A percentile compares a stretch with the other conserved stretches of the same genome.
phyloP scores from a whole-genome alignment of 2,329 filamentous ascomycete species.

The Dothistroma pini region DNA sequence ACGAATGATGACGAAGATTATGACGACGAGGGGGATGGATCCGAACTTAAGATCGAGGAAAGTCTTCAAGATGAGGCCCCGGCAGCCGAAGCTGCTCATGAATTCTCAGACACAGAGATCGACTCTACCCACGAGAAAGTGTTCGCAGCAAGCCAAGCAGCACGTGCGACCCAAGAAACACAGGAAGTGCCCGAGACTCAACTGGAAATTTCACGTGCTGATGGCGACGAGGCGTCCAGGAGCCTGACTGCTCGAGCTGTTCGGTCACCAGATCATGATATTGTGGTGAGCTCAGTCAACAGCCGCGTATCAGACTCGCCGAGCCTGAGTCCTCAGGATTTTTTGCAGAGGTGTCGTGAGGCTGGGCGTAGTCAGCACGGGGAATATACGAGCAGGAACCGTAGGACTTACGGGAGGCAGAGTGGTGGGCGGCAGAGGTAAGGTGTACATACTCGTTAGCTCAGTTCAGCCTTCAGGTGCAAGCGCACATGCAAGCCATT shows the following conservation, averaged over 20 bases:
- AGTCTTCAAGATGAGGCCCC: neutral
- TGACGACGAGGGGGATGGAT: neutral
- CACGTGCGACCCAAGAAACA: neutral
- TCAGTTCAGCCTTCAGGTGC: neutral
- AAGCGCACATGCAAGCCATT: neutral
- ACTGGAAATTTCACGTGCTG: neutral
- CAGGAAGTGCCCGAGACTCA: slow-evolving; percentile 1
- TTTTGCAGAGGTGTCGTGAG: slow-evolving; percentile 1
- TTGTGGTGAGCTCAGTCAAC: neutral
- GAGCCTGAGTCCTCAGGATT: slow-evolving; percentile 6
- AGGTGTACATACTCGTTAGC: neutral
- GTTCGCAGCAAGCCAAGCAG: neutral
- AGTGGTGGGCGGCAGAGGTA: neutral
- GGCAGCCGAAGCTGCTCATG: neutral
- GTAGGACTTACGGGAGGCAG: neutral
- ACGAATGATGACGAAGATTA: neutral
- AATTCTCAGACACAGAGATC: neutral
- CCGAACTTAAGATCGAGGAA: neutral
- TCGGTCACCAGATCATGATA: neutral
- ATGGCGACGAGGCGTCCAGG: neutral
- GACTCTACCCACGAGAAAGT: neutral
- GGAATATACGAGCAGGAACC: neutral
- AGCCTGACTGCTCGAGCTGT: neutral
- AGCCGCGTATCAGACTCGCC: neutral
- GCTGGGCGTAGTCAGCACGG: neutral